Evolutionary conservation across 768 basidiomycete genomes (phyloP), one percentile per base, ranked within the genome.

Genomic region (Termitomyces sp.): DNA sequence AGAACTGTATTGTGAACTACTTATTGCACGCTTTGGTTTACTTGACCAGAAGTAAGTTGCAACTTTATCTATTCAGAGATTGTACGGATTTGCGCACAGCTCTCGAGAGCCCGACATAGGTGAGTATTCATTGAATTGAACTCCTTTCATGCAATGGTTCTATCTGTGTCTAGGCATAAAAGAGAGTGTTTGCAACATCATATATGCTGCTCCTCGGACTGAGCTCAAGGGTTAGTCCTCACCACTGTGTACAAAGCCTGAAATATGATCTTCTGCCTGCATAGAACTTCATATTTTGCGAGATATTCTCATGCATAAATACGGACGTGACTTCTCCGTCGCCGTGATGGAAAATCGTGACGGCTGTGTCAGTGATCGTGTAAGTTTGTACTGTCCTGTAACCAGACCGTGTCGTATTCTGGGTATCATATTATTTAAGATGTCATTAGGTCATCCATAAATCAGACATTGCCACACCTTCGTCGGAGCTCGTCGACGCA

Each of bases 261-360:
- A 36, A 57, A 52, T 31, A 44, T 46, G 9, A 61, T 27, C 46
- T 48, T 56, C n/a, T 56, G 9, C 26, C 49, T 46, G 14, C 20
- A 27, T 55, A 94, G 94, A 98, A 68, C 80, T 99, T 39, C 92
- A 97, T 62, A 76, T 93, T 37, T 72, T 98, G 52, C 86, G 97
- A 55, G 95, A 98, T 69, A 83, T 98, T 69, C 80, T 99, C 57
- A 91, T 95, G 89, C 91, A 94, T 69, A 97, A 97, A 74, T 97
- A 87, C 68, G 94, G 96, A 18, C 85, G 96, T 22, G 92, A 94
- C 47, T 98, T 92, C 69, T 84, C 94, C 16, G 63, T 86, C 18
- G 81, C 83, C n/a, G 86, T 90, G 2, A 90, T 94, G 80, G 91
- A 94, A 69, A 94, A 96, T 69, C 82, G 78, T 44, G 85, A 89